Conservation (phyloP, 768 basidiomycete species). For the Chalciporus sphaerocephalus region DNA sequence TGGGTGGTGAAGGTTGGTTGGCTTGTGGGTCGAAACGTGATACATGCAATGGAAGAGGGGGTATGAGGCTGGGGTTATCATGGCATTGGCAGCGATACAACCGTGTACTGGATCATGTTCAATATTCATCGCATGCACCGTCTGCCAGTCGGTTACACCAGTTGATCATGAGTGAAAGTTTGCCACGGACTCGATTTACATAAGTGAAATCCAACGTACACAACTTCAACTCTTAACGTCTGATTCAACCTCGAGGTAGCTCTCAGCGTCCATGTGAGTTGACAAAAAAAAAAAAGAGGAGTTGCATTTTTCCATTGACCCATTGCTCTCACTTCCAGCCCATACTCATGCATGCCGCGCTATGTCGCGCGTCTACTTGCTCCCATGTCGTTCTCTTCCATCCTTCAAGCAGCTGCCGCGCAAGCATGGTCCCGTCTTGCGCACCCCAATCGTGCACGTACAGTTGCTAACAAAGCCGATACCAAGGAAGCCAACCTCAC, state of each 20-base stretch:
- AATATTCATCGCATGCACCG: too few species aligned
- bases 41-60: conserved; percentile 32
- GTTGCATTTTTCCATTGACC: neutral
- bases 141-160: too few species aligned
- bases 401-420: conserved; percentile 47
- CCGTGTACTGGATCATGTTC: neutral
- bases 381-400: conserved; percentile 32
- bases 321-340: conserved; percentile 2
- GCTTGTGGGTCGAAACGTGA: conserved; percentile 52
- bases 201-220: too few species aligned
- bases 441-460: conserved; percentile 6
- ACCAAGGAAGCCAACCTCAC: neutral
- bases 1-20: conserved; percentile 79
- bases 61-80: conserved; percentile 1
- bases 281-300: neutral
- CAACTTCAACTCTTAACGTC: too few species aligned
- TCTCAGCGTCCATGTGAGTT: conserved; percentile 4
- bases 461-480: neutral
- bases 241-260: neutral
- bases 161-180: too few species aligned
- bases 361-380: conserved; percentile 32
- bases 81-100: neutral
- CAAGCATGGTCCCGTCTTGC: conserved; percentile 42
- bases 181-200: too few species aligned
- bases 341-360: conserved; percentile 38